Evolutionary conservation across 805 yeast genomes (phyloP).

Genomic region (Brettanomyces sp.): DNA sequence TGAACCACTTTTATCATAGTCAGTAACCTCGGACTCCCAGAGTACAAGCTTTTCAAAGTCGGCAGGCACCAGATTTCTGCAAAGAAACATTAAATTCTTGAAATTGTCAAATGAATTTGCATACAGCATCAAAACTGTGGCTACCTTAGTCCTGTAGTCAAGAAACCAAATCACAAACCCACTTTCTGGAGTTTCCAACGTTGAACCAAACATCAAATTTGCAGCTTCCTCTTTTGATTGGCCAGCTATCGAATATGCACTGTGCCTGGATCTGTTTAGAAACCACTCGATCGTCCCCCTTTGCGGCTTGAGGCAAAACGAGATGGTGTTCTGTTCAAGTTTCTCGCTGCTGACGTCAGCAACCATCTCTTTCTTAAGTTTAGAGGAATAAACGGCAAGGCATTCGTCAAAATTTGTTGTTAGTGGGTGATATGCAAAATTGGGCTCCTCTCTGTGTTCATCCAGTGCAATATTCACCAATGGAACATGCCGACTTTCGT

Average conservation of each 20-base stretch:
- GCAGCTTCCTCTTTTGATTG: conserved; percentile 3
- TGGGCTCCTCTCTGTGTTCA: not conserved
- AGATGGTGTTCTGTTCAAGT: conserved; percentile 1
- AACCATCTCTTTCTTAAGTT: not conserved
- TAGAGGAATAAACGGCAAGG: conserved; percentile 4
- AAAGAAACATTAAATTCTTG: conserved; percentile 7
- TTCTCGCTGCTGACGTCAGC: not conserved
- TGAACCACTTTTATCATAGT: conserved; percentile 5
- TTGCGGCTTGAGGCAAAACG: conserved; percentile 28
- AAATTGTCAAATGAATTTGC: conserved; percentile 7
- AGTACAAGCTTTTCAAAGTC: conserved; percentile 9
- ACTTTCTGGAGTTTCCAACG: conserved; percentile 5
- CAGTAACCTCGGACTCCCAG: conserved; percentile 19
- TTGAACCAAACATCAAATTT: conserved; percentile 5
- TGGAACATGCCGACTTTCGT: conserved; percentile 21
- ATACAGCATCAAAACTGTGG: conserved; percentile 13
- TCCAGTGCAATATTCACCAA: conserved; percentile 10
- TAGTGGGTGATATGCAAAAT: conserved; percentile 4
- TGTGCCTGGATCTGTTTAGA: conserved; percentile 25
- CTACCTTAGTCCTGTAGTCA: conserved; percentile 14
- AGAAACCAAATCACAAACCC: conserved; percentile 38
- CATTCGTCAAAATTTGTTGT: conserved; percentile 1
- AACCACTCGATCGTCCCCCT: conserved; percentile 31
- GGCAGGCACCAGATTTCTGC: not conserved
- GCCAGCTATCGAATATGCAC: conserved; percentile 4